Conservation (phyloP, 306 rosid genomes). For the Acmispon strigosus region DNA sequence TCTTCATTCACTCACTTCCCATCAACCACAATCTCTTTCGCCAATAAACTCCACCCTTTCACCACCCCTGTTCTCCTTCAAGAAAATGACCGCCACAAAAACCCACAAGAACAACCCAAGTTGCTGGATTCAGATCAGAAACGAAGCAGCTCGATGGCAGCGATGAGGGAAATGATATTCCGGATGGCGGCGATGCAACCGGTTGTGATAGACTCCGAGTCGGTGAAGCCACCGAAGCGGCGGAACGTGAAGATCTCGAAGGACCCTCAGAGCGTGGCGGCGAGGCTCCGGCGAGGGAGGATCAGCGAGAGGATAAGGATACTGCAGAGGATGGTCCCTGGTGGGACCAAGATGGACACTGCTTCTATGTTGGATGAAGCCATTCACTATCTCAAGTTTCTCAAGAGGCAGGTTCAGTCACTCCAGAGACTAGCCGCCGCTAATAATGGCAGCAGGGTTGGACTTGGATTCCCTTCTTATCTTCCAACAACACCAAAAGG, state of each 20-base stretch:
- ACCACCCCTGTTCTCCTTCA: neutral
- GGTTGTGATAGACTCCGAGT: slow-evolving; percentile 59
- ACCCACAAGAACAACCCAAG: neutral
- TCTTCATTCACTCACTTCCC: slow-evolving; percentile 27
- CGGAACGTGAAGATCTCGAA: slow-evolving; percentile 75
- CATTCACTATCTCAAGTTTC: slow-evolving; percentile 64
- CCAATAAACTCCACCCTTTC: slow-evolving; percentile 5
- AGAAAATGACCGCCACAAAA: neutral
- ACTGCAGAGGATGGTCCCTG: slow-evolving; percentile 75
- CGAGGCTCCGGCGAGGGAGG: slow-evolving; percentile 66
- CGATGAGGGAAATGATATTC: slow-evolving; percentile 93
- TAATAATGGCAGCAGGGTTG: too few species aligned
- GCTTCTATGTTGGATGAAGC: slow-evolving; percentile 84
- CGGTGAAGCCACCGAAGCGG: slow-evolving; percentile 60
- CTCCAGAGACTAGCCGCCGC: slow-evolving; percentile 17
- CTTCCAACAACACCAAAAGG: too few species aligned
- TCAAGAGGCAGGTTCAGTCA: slow-evolving; percentile 57
- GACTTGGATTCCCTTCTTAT: too few species aligned
- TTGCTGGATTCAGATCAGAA: slow-evolving; percentile 16
- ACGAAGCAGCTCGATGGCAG: slow-evolving; percentile 48
- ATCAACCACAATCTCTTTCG: slow-evolving; percentile 23
- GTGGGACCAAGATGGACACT: slow-evolving; percentile 83
- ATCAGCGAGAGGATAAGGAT: slow-evolving; percentile 70
- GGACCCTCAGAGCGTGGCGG: slow-evolving; percentile 85
- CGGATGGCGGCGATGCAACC: slow-evolving; percentile 85